Evolutionary conservation across 169 alveolate species (phyloP).

Genomic region (Eimeria necatrix): DNA sequence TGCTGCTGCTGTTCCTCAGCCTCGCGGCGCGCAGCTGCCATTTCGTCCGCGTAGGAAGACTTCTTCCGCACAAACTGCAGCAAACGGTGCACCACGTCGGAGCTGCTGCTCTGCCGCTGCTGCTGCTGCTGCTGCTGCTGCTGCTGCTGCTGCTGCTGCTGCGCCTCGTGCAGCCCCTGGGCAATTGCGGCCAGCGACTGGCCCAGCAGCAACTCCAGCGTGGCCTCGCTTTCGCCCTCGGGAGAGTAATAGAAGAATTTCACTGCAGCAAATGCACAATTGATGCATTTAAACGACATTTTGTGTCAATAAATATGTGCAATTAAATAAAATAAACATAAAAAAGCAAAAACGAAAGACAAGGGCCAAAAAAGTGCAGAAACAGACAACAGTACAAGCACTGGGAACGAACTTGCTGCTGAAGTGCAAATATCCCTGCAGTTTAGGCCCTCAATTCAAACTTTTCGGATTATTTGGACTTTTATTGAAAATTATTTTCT

Average conservation of each 20-base stretch:
- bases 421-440: too few relatives aligned
- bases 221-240: not conserved
- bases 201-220: not conserved
- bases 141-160: not conserved
- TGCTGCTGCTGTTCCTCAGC: not conserved
- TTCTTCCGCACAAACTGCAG: not conserved
- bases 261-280: not conserved
- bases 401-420: too few relatives aligned
- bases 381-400: too few relatives aligned
- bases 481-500: not conserved
- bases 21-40: not conserved
- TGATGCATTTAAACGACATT: not conserved
- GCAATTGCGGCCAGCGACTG: not conserved
- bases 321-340: too few relatives aligned
- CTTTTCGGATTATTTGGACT: too few relatives aligned
- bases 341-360: not conserved
- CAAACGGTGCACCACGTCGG: not conserved
- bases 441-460: too few relatives aligned
- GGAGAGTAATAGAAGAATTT: slow-evolving; percentile 13
- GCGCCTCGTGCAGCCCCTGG: not conserved
- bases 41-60: not conserved
- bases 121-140: not conserved
- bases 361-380: too few relatives aligned
- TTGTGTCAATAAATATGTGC: too few relatives aligned
- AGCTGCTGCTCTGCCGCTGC: not conserved